Evolutionary conservation across 106 monocot genomes (phyloP).

Genomic region (Triglochin maritima): DNA sequence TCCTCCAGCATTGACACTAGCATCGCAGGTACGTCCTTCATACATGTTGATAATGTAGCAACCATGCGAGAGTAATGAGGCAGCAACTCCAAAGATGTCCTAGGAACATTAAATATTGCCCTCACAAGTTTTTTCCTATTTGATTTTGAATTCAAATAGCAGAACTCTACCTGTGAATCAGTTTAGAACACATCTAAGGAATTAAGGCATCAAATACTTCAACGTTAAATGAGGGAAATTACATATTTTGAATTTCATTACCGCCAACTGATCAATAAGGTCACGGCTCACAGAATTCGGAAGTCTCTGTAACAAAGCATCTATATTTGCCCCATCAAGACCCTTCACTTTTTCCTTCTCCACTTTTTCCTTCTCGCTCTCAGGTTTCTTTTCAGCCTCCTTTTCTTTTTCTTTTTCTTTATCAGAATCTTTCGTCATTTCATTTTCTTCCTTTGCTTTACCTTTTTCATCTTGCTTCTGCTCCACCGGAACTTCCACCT

Average conservation of each 20-base stretch:
- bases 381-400: conserved; percentile 65
- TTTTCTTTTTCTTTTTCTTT: conserved; percentile 69
- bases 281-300: conserved; percentile 95
- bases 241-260: conserved; percentile 17
- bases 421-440: conserved; percentile 43
- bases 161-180: conserved; percentile 83
- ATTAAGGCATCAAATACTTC: not conserved
- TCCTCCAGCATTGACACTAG: conserved; percentile 82
- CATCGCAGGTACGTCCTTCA: conserved; percentile 83
- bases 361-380: conserved; percentile 76
- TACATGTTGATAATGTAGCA: conserved; percentile 86
- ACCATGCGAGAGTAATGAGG: conserved; percentile 98
- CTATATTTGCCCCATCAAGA: conserved; percentile 68
- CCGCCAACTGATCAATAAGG: conserved; percentile 93
- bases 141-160: conserved; percentile 92
- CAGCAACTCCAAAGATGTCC: conserved; percentile 87
- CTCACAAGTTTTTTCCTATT: conserved; percentile 85
- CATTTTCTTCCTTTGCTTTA: conserved; percentile 59
- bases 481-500: conserved; percentile 28
- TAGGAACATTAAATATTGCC: conserved; percentile 72
- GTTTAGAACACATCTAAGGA: too few relatives aligned
- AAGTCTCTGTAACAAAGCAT: conserved; percentile 80
- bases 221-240: conserved; percentile 5
- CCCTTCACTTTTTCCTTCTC: conserved; percentile 84
- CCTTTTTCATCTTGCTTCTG: conserved; percentile 58